phyloP scores from a whole-genome alignment of 2,329 filamentous ascomycete genomes.

The Alternaria burnsii region DNA sequence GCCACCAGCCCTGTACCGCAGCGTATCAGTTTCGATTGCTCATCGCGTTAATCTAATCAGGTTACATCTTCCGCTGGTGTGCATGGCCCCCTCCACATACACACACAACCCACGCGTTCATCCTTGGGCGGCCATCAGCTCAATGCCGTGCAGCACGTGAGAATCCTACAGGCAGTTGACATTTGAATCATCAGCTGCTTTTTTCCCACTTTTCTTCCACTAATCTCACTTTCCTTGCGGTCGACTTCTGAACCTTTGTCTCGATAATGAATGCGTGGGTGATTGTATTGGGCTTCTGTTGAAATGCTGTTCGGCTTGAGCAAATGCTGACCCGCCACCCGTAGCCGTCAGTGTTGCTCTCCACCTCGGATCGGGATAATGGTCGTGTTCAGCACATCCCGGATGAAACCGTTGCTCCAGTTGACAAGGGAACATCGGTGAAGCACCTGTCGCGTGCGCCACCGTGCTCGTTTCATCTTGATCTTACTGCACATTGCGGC shows the following conservation, averaged over 20 bases:
- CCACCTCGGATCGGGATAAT: conserved; percentile 9
- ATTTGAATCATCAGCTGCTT: not conserved
- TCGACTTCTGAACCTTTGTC: not conserved
- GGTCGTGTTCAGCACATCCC: conserved; percentile 6
- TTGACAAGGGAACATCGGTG: conserved; percentile 3
- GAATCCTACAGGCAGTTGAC: not conserved
- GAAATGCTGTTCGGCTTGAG: not conserved
- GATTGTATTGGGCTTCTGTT: not conserved
- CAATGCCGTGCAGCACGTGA: conserved; percentile 3
- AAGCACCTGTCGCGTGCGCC: conserved; percentile 3
- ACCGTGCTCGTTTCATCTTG: conserved; percentile 6
- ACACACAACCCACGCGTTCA: conserved; percentile 10
- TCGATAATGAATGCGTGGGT: not conserved
- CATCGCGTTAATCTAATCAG: conserved; percentile 40
- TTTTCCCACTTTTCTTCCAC: not conserved
- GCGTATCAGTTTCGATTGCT: conserved; percentile 35
- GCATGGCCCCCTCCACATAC: conserved; percentile 27
- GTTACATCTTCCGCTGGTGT: conserved; percentile 44
- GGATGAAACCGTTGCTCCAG: conserved; percentile 9
- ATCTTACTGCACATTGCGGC: conserved; percentile 4
- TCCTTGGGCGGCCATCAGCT: not conserved
- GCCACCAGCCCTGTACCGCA: conserved; percentile 29
- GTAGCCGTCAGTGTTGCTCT: not conserved
- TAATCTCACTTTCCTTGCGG: not conserved
- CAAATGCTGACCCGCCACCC: not conserved